A percentile compares a stretch with the other conserved stretches of the same genome.
These are phyloP conservation scores for Diversispora epigaea DNA, from an alignment of 192 early-diverging fungal species.

Conservation along the genomic window DNA sequence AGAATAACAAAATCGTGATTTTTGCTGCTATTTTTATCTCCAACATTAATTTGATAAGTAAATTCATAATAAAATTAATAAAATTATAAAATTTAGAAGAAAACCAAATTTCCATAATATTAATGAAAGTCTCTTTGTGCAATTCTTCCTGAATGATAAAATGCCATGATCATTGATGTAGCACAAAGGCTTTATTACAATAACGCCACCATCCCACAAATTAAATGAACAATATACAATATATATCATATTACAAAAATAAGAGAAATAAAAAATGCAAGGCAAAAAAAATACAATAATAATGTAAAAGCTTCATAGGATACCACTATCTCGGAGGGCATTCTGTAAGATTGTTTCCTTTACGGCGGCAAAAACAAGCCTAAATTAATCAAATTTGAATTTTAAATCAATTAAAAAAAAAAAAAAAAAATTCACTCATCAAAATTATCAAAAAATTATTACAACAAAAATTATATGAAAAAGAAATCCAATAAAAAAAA, in stretches of 20 bases:
- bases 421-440: not conserved
- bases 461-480: not conserved
- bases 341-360: conserved; percentile 92
- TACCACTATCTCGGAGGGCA: conserved; percentile 76
- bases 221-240: conserved; percentile 23
- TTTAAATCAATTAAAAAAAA: not conserved
- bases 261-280: conserved; percentile 17
- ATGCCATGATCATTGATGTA: conserved; percentile 10
- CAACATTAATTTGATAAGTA: too few species aligned
- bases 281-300: conserved; percentile 10
- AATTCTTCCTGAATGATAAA: not conserved
- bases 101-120: too few species aligned
- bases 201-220: conserved; percentile 17
- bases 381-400: conserved; percentile 25
- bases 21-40: too few species aligned
- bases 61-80: too few species aligned
- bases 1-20: too few species aligned
- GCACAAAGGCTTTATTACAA: conserved; percentile 4
- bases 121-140: too few species aligned
- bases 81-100: too few species aligned
- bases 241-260: conserved; percentile 23
- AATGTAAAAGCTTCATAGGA: conserved; percentile 45
- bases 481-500: not conserved
- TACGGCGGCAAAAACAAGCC: conserved; percentile 87
- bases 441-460: not conserved